Evolutionary conservation across 1,284 basidiomycete genomes (phyloP).

Genomic region (Rhodotorula glutinis): DNA sequence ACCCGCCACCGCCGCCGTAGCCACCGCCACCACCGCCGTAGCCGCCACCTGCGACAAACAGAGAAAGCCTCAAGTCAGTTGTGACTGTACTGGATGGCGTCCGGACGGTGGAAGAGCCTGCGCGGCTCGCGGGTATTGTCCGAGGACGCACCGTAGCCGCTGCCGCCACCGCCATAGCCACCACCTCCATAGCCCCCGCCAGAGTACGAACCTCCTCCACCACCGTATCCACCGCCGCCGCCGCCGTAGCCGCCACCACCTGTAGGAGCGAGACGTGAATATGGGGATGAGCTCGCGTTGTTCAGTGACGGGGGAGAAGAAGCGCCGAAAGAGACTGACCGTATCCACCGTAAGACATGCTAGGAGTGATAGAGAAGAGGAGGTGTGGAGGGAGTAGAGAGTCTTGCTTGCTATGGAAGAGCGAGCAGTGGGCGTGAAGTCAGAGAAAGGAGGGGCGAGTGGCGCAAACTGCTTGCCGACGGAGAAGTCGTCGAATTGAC

Average conservation of each 20-base stretch:
- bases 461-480: too few species aligned
- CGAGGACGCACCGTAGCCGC: constrained; percentile 27
- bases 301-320: background rate
- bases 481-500: too few species aligned
- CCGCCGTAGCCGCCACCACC: constrained; percentile 12
- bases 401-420: background rate
- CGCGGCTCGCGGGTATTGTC: constrained; percentile 1
- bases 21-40: constrained; percentile 37
- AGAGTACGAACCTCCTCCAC: constrained; percentile 33
- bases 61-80: background rate
- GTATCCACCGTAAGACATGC: constrained; percentile 40
- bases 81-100: background rate
- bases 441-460: background rate
- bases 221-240: constrained; percentile 27
- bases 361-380: background rate
- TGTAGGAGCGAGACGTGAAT: background rate
- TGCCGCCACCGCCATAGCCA: constrained; percentile 21
- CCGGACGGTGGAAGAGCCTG: background rate
- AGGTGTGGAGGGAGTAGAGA: background rate
- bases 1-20: constrained; percentile 13
- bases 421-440: constrained; percentile 1
- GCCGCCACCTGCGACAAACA: constrained; percentile 46
- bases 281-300: background rate
- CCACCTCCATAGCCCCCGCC: constrained; percentile 38
- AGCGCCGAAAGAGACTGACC: constrained; percentile 14